These are phyloP conservation scores for Apiospora sp. DNA, from an alignment of 2,329 filamentous ascomycete genomes.

Conservation along the genomic window DNA sequence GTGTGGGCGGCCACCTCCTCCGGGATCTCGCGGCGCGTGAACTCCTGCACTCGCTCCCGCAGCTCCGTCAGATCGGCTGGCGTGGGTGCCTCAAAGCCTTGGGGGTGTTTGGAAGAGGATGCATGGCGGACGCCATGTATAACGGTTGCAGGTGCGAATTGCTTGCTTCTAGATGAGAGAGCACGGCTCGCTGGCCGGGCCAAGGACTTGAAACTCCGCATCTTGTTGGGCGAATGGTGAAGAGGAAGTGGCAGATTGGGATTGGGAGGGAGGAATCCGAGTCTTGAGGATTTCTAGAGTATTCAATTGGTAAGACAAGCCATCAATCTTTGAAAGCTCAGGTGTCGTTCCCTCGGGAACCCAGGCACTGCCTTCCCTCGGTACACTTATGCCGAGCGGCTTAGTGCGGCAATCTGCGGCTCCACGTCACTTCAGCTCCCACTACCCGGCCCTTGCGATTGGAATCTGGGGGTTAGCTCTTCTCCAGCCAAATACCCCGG, in stretches of 20 bases:
- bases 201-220: constrained; percentile 48
- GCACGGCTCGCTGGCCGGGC: constrained; percentile 40
- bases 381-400: constrained; percentile 33
- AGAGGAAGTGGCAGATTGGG: not conserved
- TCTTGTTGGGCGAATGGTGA: constrained; percentile 32
- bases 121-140: constrained; percentile 52
- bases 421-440: constrained; percentile 21
- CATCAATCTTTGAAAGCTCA: constrained; percentile 1
- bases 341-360: not conserved
- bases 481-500: constrained; percentile 17
- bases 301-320: constrained; percentile 10
- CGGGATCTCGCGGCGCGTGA: constrained; percentile 85
- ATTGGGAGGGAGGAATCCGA: not conserved
- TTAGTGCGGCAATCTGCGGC: constrained; percentile 36
- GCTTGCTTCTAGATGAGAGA: constrained; percentile 26
- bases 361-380: not conserved
- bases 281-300: not conserved
- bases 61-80: constrained; percentile 80
- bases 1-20: constrained; percentile 82
- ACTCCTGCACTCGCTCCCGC: constrained; percentile 86
- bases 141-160: constrained; percentile 23
- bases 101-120: constrained; percentile 66
- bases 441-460: constrained; percentile 34
- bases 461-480: constrained; percentile 29
- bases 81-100: constrained; percentile 73